phyloP scores from a whole-genome alignment of 2,329 filamentous ascomycete species.

The Hymenoscyphus repandus region DNA sequence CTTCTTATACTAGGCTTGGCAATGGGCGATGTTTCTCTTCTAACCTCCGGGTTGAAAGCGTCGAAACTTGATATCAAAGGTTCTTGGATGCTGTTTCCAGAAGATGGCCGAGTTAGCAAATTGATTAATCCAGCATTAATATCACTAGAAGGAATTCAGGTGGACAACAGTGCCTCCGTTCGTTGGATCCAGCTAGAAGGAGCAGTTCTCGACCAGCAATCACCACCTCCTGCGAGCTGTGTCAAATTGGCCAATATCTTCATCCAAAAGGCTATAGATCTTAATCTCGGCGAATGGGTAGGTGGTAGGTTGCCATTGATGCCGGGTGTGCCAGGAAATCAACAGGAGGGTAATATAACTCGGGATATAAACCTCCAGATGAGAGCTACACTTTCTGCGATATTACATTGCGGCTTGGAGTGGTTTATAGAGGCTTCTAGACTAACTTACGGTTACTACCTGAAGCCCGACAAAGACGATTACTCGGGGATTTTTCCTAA shows the following conservation, averaged over 20 bases:
- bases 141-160: background rate
- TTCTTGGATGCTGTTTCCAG: slow-evolving; percentile 2
- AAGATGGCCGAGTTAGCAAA: background rate
- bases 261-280: background rate
- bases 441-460: background rate
- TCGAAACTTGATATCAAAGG: background rate
- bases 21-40: slow-evolving; percentile 2
- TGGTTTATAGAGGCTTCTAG: slow-evolving; percentile 1
- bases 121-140: background rate
- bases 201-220: background rate
- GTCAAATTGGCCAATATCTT: background rate
- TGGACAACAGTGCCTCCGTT: background rate
- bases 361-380: no score
- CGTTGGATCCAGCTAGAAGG: slow-evolving; percentile 1
- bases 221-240: background rate
- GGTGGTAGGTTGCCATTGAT: background rate
- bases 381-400: background rate
- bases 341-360: no score
- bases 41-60: background rate
- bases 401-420: background rate
- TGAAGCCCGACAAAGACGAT: background rate
- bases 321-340: background rate
- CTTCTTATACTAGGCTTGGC: slow-evolving; percentile 6
- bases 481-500: background rate
- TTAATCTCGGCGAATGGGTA: background rate